Evolutionary conservation across 2,329 filamentous ascomycete genomes (phyloP).

Genomic region (Dryadomyces quercus-mongolicae): DNA sequence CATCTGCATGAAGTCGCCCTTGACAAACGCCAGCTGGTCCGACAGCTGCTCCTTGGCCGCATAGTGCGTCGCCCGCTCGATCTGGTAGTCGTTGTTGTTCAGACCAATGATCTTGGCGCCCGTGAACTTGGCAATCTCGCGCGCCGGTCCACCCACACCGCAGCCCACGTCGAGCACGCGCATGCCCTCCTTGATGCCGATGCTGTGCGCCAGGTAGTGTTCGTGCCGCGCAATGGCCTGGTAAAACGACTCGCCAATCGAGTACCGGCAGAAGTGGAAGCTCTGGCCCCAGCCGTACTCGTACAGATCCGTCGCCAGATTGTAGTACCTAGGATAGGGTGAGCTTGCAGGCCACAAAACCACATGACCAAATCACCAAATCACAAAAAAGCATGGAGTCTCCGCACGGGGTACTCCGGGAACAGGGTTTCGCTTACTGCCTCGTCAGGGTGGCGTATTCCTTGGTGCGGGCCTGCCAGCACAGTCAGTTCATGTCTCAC

Average conservation of each 20-base stretch:
- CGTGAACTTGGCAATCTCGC: constrained; percentile 93
- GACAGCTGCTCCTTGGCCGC: constrained; percentile 70
- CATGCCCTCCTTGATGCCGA: constrained; percentile 76
- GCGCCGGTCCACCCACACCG: constrained; percentile 87
- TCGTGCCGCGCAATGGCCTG: constrained; percentile 93
- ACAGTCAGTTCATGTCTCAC: not conserved
- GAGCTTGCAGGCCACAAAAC: not conserved
- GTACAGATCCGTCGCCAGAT: constrained; percentile 90
- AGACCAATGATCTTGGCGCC: constrained; percentile 80
- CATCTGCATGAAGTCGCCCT: constrained; percentile 99
- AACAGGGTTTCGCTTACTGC: constrained; percentile 45
- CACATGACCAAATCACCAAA: not conserved
- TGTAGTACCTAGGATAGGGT: constrained; percentile 66
- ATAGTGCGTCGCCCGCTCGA: constrained; percentile 81
- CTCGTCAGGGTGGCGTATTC: constrained; percentile 90
- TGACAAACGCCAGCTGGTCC: constrained; percentile 72
- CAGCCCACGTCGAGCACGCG: constrained; percentile 92
- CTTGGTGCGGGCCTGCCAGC: constrained; percentile 54
- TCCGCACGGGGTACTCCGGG: no score
- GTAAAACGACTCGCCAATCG: constrained; percentile 72
- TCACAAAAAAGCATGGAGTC: not conserved
- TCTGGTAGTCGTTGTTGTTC: constrained; percentile 99
- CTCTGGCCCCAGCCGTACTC: constrained; percentile 94
- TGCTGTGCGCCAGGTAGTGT: constrained; percentile 89
- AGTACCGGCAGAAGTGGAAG: constrained; percentile 97